Evolutionary conservation across 176 grass and related monocot species (phyloP), one percentile per base, ranked within the genome.

Genomic region (Neostapfia colusana): DNA sequence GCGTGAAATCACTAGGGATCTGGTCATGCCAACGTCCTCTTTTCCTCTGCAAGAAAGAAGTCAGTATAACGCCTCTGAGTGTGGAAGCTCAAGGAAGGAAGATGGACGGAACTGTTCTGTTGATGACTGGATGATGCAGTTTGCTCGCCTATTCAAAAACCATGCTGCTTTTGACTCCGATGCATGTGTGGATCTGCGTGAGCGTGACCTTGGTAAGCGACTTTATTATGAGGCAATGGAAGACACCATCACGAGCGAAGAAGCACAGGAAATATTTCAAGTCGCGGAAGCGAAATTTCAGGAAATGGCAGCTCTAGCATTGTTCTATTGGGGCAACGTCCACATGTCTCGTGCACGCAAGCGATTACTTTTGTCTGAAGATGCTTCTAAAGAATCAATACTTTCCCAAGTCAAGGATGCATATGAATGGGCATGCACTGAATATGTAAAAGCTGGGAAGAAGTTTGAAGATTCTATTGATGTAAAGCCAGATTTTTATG

Each of bases 311-410:
- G 95, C 95, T 27, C 27, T 98, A 27, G 89, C 86, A 14, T 54
- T 92, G 67, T 98, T 92, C 37, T 94, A 98, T 7, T 98, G 89
- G 91, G 95, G 95, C 37, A 93, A 98, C 46, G 73, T 98, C 31
- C 88, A 92, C 65, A 86, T 94, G 89, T 92, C 91, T 59, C 84
- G 84, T 43, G 95, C 95, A 49, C 87, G 87, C 67, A 98, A 93
- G 70, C 67, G 82, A 20, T 70, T 98, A 14, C 45, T 70, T 57
- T 70, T 98, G 62, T 53, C 91, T 41, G 87, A 90, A 63, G 89
- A 91, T 56, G 62, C 85, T 61, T 83, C 84, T 0, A 77, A 75
- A 16, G 86, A 80, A 61, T 91, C 76, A n/a, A 64, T 87, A 64
- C 78, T 83, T 65, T 50, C 39, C 48, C 84, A 89, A 40, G 72